Conservation (phyloP, 495 filamentous ascomycete species). For the Staphylotrichum tortipilum region DNA sequence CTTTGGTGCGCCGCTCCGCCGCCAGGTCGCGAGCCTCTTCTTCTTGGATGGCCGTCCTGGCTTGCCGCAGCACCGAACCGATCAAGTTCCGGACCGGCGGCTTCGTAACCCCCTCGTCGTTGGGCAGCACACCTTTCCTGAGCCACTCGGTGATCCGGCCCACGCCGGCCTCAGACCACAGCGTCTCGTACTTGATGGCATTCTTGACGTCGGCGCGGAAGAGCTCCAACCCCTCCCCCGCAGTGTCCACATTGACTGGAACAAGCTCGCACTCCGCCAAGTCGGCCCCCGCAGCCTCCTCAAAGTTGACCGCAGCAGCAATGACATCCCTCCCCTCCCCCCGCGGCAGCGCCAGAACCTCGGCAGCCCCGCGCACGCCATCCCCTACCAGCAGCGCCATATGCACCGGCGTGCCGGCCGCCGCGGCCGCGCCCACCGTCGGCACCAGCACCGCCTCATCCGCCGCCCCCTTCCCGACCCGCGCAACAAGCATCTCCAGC, state of each 20-base stretch:
- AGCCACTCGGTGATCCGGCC: constrained; percentile 62
- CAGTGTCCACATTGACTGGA: constrained; percentile 30
- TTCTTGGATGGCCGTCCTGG: constrained; percentile 44
- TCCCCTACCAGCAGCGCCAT: constrained; percentile 66
- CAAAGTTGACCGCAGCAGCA: constrained; percentile 35
- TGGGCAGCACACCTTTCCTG: constrained; percentile 37
- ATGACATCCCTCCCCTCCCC: constrained; percentile 29
- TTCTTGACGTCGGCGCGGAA: constrained; percentile 62
- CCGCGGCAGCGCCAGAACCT: constrained; percentile 30
- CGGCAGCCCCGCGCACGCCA: constrained; percentile 44
- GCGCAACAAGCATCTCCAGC: constrained; percentile 70
- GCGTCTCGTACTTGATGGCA: constrained; percentile 58
- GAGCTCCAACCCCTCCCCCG: constrained; percentile 51
- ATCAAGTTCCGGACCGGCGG: constrained; percentile 57
- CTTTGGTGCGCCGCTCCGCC: constrained; percentile 18
- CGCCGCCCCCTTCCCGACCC: constrained; percentile 27
- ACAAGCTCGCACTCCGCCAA: constrained; percentile 26
- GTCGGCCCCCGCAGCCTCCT: constrained; percentile 27
- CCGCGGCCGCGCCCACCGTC: constrained; percentile 55
- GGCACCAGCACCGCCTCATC: constrained; percentile 63
- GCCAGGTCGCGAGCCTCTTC: constrained; percentile 38
- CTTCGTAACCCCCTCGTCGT: constrained; percentile 41
- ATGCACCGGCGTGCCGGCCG: constrained; percentile 78
- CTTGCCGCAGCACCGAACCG: constrained; percentile 52
- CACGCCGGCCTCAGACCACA: constrained; percentile 65